Percentiles rank a stretch among this genome's conserved stretches.
Evolutionary conservation across 148 eudicot genomes (phyloP).

Genomic region (Vaccinium macrocarpon): DNA sequence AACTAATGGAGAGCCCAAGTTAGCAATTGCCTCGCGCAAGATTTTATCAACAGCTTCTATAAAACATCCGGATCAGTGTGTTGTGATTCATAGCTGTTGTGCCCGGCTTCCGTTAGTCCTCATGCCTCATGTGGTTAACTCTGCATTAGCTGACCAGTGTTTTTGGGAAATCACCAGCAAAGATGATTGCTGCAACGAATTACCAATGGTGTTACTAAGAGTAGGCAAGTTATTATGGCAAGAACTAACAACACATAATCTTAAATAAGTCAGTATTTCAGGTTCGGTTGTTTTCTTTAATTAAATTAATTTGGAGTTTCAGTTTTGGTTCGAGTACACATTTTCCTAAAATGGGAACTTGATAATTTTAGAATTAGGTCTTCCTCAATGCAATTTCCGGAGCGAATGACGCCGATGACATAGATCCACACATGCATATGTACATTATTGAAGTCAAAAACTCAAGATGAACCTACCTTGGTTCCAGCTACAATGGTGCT

Average conservation of each 20-base stretch:
- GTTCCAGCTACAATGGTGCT: slow-evolving; percentile 83
- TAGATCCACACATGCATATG: too few relatives aligned
- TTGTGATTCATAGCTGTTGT: not conserved
- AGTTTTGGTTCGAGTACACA: not conserved
- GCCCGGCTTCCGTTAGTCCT: not conserved
- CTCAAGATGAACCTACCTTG: slow-evolving; percentile 40
- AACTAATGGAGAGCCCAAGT: not conserved
- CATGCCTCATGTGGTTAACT: not conserved
- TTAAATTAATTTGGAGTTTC: not conserved
- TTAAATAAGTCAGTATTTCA: not conserved
- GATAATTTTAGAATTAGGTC: not conserved
- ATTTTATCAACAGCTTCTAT: not conserved
- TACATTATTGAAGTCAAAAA: not conserved
- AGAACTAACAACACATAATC: not conserved
- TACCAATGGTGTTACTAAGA: not conserved
- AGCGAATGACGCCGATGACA: not conserved
- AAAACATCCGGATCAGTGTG: not conserved
- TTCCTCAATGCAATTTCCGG: not conserved
- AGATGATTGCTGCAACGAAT: slow-evolving; percentile 58
- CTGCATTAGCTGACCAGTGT: slow-evolving; percentile 32
- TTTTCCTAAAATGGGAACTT: not conserved
- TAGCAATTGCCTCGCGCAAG: not conserved
- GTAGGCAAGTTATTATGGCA: not conserved
- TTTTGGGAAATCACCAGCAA: slow-evolving; percentile 59
- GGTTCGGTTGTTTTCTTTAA: not conserved